Evolutionary conservation across 2,329 filamentous ascomycete genomes (phyloP).

Genomic region (Hawksworthiomyces lignivorus): DNA sequence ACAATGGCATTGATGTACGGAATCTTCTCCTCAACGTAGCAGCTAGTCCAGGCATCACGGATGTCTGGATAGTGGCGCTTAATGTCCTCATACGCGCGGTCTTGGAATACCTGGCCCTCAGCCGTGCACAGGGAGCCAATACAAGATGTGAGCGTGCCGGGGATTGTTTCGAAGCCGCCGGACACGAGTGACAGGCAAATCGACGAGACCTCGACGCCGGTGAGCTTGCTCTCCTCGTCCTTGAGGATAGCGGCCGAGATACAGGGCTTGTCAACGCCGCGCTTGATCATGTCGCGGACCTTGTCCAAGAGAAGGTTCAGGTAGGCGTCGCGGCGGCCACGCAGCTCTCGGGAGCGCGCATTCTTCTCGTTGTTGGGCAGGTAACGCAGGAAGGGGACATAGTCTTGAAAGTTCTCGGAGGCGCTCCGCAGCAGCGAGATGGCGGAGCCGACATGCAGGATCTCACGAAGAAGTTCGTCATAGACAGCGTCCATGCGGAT

Average conservation of each 20-base stretch:
- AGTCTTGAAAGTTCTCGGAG: conserved; percentile 65
- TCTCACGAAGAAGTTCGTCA: conserved; percentile 59
- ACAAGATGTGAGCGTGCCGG: conserved; percentile 71
- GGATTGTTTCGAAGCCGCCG: conserved; percentile 73
- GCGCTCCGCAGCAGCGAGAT: conserved; percentile 68
- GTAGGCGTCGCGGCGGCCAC: conserved; percentile 35
- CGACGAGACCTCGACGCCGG: conserved; percentile 53
- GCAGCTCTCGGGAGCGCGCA: conserved; percentile 47
- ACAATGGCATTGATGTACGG: conserved; percentile 71
- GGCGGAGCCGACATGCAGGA: conserved; percentile 65
- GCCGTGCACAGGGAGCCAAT: conserved; percentile 66
- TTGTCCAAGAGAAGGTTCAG: conserved; percentile 58
- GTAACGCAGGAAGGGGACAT: conserved; percentile 46
- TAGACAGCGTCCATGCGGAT: conserved; percentile 52
- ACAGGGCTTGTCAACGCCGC: conserved; percentile 20
- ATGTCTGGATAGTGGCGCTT: conserved; percentile 62
- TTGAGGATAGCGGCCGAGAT: conserved; percentile 22
- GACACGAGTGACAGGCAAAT: conserved; percentile 72
- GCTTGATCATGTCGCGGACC: conserved; percentile 21
- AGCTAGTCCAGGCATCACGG: conserved; percentile 66
- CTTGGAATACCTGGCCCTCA: conserved; percentile 62
- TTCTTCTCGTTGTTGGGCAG: conserved; percentile 44
- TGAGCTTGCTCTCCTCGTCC: conserved; percentile 19
- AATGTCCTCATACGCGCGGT: conserved; percentile 62
- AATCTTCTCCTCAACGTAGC: conserved; percentile 65